phyloP scores from a whole-genome alignment of 768 basidiomycete genomes.

The Hypsizygus marmoreus region DNA sequence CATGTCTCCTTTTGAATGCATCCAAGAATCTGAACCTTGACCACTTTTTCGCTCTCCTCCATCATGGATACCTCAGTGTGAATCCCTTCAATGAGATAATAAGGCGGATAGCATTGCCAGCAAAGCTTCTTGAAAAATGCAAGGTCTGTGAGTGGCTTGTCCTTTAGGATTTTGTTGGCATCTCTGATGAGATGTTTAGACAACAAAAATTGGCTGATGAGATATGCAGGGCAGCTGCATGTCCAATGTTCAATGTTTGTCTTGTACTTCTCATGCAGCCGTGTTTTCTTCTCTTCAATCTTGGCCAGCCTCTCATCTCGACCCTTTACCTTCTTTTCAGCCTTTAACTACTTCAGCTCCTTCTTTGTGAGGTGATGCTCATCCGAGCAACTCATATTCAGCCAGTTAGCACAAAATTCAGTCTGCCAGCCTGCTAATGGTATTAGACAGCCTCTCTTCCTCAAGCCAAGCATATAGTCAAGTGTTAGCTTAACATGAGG shows the following conservation, averaged over 20 bases:
- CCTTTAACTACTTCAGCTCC: conserved; percentile 15
- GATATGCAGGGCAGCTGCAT: conserved; percentile 18
- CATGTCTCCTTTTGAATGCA: not conserved
- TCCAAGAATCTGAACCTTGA: not conserved
- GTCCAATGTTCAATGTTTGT: conserved; percentile 19
- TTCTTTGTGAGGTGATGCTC: conserved; percentile 17
- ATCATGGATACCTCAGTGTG: not conserved
- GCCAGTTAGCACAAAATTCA: conserved; percentile 19
- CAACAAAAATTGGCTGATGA: conserved; percentile 17
- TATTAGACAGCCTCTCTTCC: conserved; percentile 14
- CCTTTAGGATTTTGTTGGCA: conserved; percentile 10
- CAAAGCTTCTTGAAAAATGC: conserved; percentile 12
- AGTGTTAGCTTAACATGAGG: conserved; percentile 15
- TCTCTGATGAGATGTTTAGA: conserved; percentile 22
- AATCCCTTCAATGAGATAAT: conserved; percentile 9
- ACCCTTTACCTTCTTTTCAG: conserved; percentile 8
- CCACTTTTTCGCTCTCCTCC: not conserved
- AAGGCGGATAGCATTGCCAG: conserved; percentile 10
- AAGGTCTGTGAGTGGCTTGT: conserved; percentile 12
- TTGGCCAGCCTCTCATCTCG: conserved; percentile 9
- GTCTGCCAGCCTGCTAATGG: conserved; percentile 20
- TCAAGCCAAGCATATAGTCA: conserved; percentile 14
- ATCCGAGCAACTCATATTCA: conserved; percentile 16
- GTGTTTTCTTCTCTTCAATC: conserved; percentile 14
- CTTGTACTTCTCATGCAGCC: conserved; percentile 12